Evolutionary conservation across 1,284 basidiomycete genomes (phyloP).

Genomic region (Xerocomus amazonicus): DNA sequence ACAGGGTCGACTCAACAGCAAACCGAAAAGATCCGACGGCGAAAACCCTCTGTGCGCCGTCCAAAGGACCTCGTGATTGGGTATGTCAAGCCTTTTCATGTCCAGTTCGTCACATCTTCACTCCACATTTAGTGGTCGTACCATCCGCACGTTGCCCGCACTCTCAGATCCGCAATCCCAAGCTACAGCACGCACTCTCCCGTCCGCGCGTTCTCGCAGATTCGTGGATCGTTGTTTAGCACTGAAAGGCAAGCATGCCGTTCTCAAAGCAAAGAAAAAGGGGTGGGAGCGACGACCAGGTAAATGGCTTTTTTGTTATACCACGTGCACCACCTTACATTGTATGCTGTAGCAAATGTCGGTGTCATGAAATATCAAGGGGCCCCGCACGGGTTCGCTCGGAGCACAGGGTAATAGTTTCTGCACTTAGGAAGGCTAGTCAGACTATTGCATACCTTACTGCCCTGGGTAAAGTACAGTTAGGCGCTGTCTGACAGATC

Average conservation of each 20-base stretch:
- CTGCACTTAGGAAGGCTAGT: too few species aligned
- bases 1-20: slow-evolving; percentile 11
- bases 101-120: background rate
- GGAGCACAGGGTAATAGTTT: slow-evolving; percentile 10
- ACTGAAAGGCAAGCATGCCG: slow-evolving; percentile 31
- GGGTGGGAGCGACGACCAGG: slow-evolving; percentile 46
- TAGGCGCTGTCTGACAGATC: too few species aligned
- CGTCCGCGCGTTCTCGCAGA: slow-evolving; percentile 27
- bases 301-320: slow-evolving; percentile 15
- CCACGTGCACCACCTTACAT: background rate
- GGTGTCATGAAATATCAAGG: slow-evolving; percentile 31
- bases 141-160: slow-evolving; percentile 30
- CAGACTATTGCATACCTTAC: too few species aligned
- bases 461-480: too few species aligned
- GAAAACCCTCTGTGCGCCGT: slow-evolving; percentile 9
- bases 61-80: slow-evolving; percentile 31
- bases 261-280: slow-evolving; percentile 30
- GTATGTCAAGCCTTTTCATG: slow-evolving; percentile 11
- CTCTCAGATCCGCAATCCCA: slow-evolving; percentile 17
- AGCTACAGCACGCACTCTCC: slow-evolving; percentile 27
- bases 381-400: slow-evolving; percentile 28
- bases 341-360: slow-evolving; percentile 22
- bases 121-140: slow-evolving; percentile 24
- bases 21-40: slow-evolving; percentile 23
- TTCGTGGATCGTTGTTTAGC: slow-evolving; percentile 31